These are phyloP conservation scores for Galeopsis tetrahit DNA, from an alignment of 257 asterid species.

Conservation along the genomic window DNA sequence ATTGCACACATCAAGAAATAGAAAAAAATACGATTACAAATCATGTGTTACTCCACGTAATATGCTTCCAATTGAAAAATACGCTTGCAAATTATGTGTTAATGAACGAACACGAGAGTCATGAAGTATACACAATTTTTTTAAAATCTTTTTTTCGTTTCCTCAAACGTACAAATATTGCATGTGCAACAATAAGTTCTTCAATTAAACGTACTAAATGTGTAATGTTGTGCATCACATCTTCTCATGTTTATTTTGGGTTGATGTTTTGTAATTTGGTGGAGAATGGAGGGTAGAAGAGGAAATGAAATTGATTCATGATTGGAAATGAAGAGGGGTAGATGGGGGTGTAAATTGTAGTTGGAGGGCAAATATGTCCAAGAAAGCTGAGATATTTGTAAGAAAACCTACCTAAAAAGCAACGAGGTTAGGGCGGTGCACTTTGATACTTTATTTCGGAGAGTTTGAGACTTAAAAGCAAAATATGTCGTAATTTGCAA, in stretches of 20 bases:
- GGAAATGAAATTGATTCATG: not conserved
- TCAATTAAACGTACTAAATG: too few species aligned
- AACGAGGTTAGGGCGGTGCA: not conserved
- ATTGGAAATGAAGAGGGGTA: not conserved
- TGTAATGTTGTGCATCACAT: too few species aligned
- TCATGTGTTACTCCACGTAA: too few species aligned
- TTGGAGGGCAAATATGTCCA: conserved; percentile 9
- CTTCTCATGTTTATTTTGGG: not conserved
- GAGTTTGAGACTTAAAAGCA: conserved; percentile 12
- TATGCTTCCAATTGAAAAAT: too few species aligned
- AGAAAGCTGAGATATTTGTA: not conserved
- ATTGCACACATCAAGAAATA: too few species aligned
- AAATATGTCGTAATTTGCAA: not conserved
- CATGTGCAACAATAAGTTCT: too few species aligned
- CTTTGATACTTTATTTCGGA: not conserved
- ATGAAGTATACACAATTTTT: too few species aligned
- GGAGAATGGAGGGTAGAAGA: not conserved
- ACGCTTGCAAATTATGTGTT: too few species aligned
- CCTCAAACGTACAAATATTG: too few species aligned
- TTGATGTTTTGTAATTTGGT: not conserved
- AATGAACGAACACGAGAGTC: too few species aligned
- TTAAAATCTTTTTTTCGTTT: too few species aligned
- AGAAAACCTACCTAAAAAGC: not conserved
- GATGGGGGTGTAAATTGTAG: not conserved
- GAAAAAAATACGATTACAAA: too few species aligned